Evolutionary conservation across 345 rosid species (phyloP), one percentile per base, ranked within the genome.

Genomic region (Eucalyptus grandis): DNA sequence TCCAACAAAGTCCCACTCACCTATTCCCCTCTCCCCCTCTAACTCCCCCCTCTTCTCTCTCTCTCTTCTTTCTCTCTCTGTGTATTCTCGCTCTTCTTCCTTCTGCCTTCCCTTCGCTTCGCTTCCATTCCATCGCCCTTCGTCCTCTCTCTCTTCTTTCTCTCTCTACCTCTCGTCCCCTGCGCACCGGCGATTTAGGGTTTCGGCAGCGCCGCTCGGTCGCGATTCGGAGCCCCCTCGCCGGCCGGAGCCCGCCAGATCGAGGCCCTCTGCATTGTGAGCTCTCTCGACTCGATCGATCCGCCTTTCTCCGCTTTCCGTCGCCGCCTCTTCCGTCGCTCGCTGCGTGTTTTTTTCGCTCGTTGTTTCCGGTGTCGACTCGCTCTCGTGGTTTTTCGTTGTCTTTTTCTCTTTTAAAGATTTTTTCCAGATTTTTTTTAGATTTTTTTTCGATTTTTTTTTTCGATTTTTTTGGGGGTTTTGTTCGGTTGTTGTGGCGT

Each of bases 1-100:
- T 94, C 96, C 98, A 97, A 97, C 99, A 94, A 95, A 95, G 97
- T 93, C 94, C 96, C 97, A 94, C 96, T 94, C 93, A 93, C 94
- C 94, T 92, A 92, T 92, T 93, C 93, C 93, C 65, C 90, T 93
- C 93, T 92, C 65, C 90, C 94, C 80, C 92, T 91, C 88, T 92
- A 90, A 31, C 49, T 43, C 50, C 87, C 6, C 49, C 7, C 72
- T 72, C 21, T 14, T 53, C 72, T 58, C 30, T 72, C 65, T 65
- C 69, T 67, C 43, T 37, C 88, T 87, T 89, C 88, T 67, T 86
- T 60, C 43, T 58, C 65, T 60, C 60, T 49, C 88, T 90, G 54
- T 17, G 56, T 2, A 8, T 50, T 50, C 53, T 88, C 81, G 82
- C 89, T 54, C 87, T 90, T 85, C 81, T 50, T 86, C 40, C 56